These are phyloP conservation scores for Basidiobolus heterosporus DNA, from an alignment of 371 early-diverging fungal genomes.

Conservation along the genomic window DNA sequence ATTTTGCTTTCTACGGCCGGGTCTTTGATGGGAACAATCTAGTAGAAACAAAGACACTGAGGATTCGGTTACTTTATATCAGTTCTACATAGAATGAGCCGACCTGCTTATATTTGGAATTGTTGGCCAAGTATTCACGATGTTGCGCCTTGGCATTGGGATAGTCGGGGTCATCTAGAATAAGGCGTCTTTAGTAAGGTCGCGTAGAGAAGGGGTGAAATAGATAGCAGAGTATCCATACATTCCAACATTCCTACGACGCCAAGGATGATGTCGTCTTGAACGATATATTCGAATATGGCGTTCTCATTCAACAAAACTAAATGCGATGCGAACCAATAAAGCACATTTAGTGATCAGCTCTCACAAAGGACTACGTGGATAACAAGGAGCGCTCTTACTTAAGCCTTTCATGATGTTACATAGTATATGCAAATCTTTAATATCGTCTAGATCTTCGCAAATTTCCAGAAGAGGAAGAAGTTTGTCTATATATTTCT, in stretches of 20 bases:
- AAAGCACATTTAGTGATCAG: too few relatives aligned
- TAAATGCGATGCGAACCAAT: conserved; percentile 1
- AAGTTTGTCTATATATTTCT: conserved; percentile 59
- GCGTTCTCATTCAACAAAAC: conserved; percentile 20
- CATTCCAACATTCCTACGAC: conserved; percentile 75
- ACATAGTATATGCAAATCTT: conserved; percentile 52
- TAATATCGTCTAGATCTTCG: conserved; percentile 64
- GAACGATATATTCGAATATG: neutral
- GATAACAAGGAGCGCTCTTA: conserved; percentile 17
- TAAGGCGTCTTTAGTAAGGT: neutral
- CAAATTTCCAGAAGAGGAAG: conserved; percentile 49
- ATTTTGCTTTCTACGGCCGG: conserved; percentile 46
- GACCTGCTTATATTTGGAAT: conserved; percentile 47
- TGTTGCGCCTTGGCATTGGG: conserved; percentile 48
- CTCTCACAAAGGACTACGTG: too few relatives aligned
- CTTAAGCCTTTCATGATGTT: conserved; percentile 53
- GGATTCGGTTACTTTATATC: too few relatives aligned
- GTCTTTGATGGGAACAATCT: conserved; percentile 60
- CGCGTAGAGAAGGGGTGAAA: neutral
- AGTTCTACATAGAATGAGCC: neutral
- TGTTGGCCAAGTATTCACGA: conserved; percentile 38
- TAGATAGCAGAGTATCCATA: conserved; percentile 13
- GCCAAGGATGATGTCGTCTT: conserved; percentile 42
- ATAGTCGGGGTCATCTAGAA: conserved; percentile 50
- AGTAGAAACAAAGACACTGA: neutral